Evolutionary conservation across 1,139 yeast genomes (phyloP).

Genomic region (Meyerozyma carpophila): DNA sequence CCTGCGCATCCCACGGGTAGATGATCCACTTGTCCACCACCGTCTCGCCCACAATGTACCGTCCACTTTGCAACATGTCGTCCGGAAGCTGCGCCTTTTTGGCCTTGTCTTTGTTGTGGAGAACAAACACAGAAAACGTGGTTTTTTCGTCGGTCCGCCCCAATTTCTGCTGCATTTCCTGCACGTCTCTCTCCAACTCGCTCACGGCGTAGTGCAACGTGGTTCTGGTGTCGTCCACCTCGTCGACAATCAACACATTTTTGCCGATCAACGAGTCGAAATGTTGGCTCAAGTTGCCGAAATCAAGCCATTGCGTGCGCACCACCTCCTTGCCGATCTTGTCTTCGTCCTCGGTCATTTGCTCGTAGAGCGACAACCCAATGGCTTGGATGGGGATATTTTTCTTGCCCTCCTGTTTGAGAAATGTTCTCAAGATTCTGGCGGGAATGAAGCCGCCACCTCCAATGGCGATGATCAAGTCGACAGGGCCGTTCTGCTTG

Average conservation of each 20-base stretch:
- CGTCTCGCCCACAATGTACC: conserved; percentile 47
- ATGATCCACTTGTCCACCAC: conserved; percentile 58
- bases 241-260: conserved; percentile 80
- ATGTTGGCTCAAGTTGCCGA: conserved; percentile 48
- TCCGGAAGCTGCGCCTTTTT: conserved; percentile 55
- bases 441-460: conserved; percentile 98
- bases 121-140: conserved; percentile 81
- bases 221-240: conserved; percentile 94
- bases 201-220: conserved; percentile 87
- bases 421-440: conserved; percentile 84
- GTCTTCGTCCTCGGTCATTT: conserved; percentile 19
- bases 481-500: conserved; percentile 63
- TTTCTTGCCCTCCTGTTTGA: conserved; percentile 80
- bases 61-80: conserved; percentile 40
- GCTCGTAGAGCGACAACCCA: conserved; percentile 81
- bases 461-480: conserved; percentile 83
- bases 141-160: conserved; percentile 48
- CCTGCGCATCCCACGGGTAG: conserved; percentile 62
- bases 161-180: conserved; percentile 43
- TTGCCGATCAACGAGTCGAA: conserved; percentile 65
- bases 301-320: conserved; percentile 66
- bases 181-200: conserved; percentile 82
- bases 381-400: conserved; percentile 93
- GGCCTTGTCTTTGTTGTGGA: conserved; percentile 87
- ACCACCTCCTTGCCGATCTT: conserved; percentile 54